phyloP scores from a whole-genome alignment of 2,329 filamentous ascomycete species.

The Penicillium crustosum region DNA sequence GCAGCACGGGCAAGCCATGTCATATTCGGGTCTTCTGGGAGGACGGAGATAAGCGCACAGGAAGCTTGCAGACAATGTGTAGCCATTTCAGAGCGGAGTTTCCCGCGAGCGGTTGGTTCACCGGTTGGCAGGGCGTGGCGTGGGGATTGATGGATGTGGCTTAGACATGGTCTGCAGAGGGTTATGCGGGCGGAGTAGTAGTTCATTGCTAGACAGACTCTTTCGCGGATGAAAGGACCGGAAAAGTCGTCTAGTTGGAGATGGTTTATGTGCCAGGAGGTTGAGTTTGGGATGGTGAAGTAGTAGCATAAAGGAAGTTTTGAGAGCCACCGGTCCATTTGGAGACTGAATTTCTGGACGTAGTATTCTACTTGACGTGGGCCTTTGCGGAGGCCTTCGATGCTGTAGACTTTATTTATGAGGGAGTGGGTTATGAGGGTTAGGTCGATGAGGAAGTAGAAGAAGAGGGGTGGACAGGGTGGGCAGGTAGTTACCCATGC shows the following conservation, averaged over 20 bases:
- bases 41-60: constrained; percentile 36
- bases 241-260: constrained; percentile 15
- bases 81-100: constrained; percentile 28
- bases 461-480: constrained; percentile 38
- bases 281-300: constrained; percentile 31
- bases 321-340: constrained; percentile 38
- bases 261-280: constrained; percentile 24
- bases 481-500: constrained; percentile 25
- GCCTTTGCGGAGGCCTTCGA: constrained; percentile 35
- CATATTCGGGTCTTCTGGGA: constrained; percentile 39
- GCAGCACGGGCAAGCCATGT: constrained; percentile 36
- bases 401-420: constrained; percentile 42
- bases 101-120: not conserved
- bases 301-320: constrained; percentile 35
- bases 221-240: constrained; percentile 28
- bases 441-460: constrained; percentile 40
- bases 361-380: constrained; percentile 34
- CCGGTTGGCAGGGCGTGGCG: not conserved
- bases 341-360: constrained; percentile 32
- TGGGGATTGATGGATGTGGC: constrained; percentile 26
- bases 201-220: constrained; percentile 41
- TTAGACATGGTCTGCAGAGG: constrained; percentile 45
- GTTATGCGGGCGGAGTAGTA: constrained; percentile 44
- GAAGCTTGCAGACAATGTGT: constrained; percentile 41
- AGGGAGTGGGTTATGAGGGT: constrained; percentile 38